These are phyloP conservation scores for Candida lessepsii DNA, from an alignment of 805 yeast species.

Conservation along the genomic window DNA sequence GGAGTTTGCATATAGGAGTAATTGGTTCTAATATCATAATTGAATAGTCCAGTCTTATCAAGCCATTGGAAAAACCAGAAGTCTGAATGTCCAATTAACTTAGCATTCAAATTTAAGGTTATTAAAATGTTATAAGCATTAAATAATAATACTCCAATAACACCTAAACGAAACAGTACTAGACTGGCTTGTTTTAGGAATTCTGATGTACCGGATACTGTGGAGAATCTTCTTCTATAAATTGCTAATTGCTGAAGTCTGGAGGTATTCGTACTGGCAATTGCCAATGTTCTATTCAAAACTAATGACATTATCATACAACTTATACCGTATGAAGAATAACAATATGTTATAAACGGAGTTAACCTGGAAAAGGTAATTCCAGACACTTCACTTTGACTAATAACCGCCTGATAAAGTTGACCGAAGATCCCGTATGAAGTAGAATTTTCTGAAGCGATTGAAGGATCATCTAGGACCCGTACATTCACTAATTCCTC, in stretches of 20 bases:
- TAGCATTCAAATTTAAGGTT: conserved; percentile 26
- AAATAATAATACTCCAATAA: conserved; percentile 24
- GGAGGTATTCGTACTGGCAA: conserved; percentile 35
- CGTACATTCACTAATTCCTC: conserved; percentile 3
- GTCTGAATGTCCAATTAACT: conserved; percentile 14
- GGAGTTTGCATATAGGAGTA: conserved; percentile 32
- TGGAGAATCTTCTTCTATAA: conserved; percentile 14
- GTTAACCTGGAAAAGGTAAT: conserved; percentile 6
- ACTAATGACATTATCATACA: conserved; percentile 39
- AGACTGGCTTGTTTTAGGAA: conserved; percentile 21
- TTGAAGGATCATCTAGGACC: background rate
- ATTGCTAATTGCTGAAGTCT: conserved; percentile 22
- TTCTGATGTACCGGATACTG: conserved; percentile 14
- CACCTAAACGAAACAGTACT: conserved; percentile 27
- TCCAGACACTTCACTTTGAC: conserved; percentile 10
- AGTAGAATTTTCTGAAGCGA: background rate
- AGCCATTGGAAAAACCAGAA: conserved; percentile 17
- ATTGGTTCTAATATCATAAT: conserved; percentile 22
- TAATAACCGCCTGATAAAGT: conserved; percentile 6
- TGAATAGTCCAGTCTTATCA: conserved; percentile 18
- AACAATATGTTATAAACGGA: conserved; percentile 27
- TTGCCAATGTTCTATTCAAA: conserved; percentile 35
- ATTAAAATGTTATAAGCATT: conserved; percentile 30
- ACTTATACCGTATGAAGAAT: conserved; percentile 36
- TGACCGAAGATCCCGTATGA: conserved; percentile 1